Conservation (phyloP, 2,329 filamentous ascomycete species). For the Penicillium sclerotigenum region DNA sequence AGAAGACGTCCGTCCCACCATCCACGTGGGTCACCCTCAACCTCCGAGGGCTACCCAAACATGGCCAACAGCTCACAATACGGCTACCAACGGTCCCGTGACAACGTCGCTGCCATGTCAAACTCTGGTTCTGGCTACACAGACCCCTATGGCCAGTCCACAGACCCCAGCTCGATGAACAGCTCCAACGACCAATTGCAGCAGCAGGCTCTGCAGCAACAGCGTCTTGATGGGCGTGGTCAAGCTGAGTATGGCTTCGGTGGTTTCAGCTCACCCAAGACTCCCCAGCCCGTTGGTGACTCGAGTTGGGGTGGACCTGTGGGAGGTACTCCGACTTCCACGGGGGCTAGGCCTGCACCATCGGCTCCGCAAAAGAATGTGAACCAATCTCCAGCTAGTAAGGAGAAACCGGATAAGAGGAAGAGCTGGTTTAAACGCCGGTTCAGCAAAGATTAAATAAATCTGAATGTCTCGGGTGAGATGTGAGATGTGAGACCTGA, state of each 20-base stretch:
- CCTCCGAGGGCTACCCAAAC: constrained; percentile 34
- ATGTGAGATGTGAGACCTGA: neutral
- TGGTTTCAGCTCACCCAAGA: constrained; percentile 43
- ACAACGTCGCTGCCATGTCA: constrained; percentile 73
- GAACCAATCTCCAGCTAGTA: neutral
- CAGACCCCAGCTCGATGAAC: constrained; percentile 90
- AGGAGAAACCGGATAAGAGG: constrained; percentile 60
- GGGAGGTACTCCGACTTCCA: constrained; percentile 16
- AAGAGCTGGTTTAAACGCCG: constrained; percentile 86
- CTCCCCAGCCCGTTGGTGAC: constrained; percentile 17
- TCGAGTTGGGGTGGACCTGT: constrained; percentile 27
- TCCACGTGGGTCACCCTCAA: constrained; percentile 20
- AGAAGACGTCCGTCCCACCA: constrained; percentile 33
- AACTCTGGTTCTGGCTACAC: constrained; percentile 64
- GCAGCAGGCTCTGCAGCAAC: constrained; percentile 42
- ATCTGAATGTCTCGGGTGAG: neutral
- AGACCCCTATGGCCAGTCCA: constrained; percentile 75
- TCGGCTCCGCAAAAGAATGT: constrained; percentile 20
- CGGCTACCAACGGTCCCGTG: constrained; percentile 73
- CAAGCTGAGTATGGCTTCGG: constrained; percentile 63
- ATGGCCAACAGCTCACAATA: constrained; percentile 27
- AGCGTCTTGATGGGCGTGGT: constrained; percentile 38
- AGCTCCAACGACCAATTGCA: constrained; percentile 77
- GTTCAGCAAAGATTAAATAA: constrained; percentile 60
- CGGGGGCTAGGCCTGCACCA: constrained; percentile 9